Evolutionary conservation across 495 filamentous ascomycete species (phyloP).

Genomic region (Penicillium coprophilum): DNA sequence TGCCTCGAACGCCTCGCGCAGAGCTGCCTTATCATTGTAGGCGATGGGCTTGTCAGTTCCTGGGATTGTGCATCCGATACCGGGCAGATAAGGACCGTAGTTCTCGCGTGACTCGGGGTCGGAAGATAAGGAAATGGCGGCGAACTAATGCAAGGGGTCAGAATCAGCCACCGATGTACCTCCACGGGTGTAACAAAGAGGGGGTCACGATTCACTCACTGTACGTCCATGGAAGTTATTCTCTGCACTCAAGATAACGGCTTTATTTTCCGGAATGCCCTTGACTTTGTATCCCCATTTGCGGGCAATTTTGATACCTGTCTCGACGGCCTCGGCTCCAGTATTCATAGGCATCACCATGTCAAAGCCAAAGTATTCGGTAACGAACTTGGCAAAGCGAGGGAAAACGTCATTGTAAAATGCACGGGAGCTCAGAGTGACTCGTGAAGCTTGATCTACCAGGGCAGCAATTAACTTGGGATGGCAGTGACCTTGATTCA

Average conservation of each 20-base stretch:
- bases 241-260: slow-evolving; percentile 76
- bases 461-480: slow-evolving; percentile 89
- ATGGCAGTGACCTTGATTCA: slow-evolving; percentile 99
- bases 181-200: slow-evolving; percentile 5
- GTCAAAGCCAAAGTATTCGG: slow-evolving; percentile 86
- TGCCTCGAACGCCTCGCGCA: slow-evolving; percentile 74
- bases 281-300: slow-evolving; percentile 99
- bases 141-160: slow-evolving; percentile 62
- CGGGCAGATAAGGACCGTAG: slow-evolving; percentile 93
- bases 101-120: slow-evolving; percentile 95
- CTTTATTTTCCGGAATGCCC: slow-evolving; percentile 80
- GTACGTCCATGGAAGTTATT: slow-evolving; percentile 98
- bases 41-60: slow-evolving; percentile 74
- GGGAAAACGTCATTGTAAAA: slow-evolving; percentile 99
- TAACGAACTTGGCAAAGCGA: slow-evolving; percentile 90
- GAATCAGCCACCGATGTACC: slow-evolving; percentile 16
- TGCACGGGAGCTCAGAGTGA: slow-evolving; percentile 92
- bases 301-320: slow-evolving; percentile 91
- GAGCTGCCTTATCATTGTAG: slow-evolving; percentile 80
- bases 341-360: slow-evolving; percentile 99
- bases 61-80: slow-evolving; percentile 75
- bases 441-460: slow-evolving; percentile 80
- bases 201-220: slow-evolving; percentile 49
- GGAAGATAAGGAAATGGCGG: slow-evolving; percentile 88
- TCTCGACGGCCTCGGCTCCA: slow-evolving; percentile 98